Percentiles rank a stretch among this genome's conserved stretches.
Evolutionary conservation across 805 yeast species (phyloP).

Genomic region (Vanderwaltozyma yarrowii): DNA sequence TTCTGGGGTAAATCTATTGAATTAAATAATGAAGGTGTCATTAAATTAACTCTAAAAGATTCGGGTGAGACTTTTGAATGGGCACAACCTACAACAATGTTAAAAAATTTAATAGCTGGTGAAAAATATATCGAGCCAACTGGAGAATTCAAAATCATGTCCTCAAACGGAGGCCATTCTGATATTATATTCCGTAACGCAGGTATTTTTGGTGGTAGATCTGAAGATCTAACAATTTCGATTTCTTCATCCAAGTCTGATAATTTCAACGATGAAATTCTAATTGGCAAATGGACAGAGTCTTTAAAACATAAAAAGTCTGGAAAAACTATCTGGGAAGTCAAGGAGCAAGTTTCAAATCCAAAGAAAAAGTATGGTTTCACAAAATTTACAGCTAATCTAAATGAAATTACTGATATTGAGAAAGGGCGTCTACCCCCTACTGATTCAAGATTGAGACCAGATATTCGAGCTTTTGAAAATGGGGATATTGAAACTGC

Average conservation of each 20-base stretch:
- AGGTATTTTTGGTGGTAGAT: slow-evolving; percentile 74
- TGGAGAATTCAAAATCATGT: slow-evolving; percentile 52
- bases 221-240: slow-evolving; percentile 45
- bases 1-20: slow-evolving; percentile 95
- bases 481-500: slow-evolving; percentile 60
- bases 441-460: slow-evolving; percentile 83
- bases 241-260: slow-evolving; percentile 26
- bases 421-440: slow-evolving; percentile 63
- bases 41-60: slow-evolving; percentile 43
- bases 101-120: slow-evolving; percentile 87
- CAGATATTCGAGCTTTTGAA: slow-evolving; percentile 71
- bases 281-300: slow-evolving; percentile 79
- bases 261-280: slow-evolving; percentile 11
- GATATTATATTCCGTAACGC: slow-evolving; percentile 66
- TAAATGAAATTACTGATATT: slow-evolving; percentile 67
- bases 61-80: slow-evolving; percentile 67
- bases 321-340: slow-evolving; percentile 52
- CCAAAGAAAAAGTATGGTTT: slow-evolving; percentile 69
- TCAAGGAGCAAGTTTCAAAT: slow-evolving; percentile 51
- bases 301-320: slow-evolving; percentile 34
- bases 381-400: slow-evolving; percentile 67
- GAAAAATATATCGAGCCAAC: slow-evolving; percentile 89
- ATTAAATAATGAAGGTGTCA: slow-evolving; percentile 61
- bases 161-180: slow-evolving; percentile 62
- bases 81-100: slow-evolving; percentile 70